Conservation (phyloP, 1,284 basidiomycete species). For the Takashimella tepidaria region DNA sequence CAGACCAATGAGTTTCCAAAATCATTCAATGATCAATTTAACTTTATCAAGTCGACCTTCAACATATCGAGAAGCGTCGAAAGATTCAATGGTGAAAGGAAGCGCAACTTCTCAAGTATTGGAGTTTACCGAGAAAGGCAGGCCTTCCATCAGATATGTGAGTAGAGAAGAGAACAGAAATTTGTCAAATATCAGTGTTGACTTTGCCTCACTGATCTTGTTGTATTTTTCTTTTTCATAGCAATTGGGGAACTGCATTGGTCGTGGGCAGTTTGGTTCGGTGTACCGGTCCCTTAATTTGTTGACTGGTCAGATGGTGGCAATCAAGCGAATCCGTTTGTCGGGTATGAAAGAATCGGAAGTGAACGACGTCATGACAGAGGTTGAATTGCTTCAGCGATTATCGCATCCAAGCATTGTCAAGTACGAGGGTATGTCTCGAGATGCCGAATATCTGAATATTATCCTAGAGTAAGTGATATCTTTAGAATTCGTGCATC, state of each 20-base stretch:
- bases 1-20: slow-evolving; percentile 19
- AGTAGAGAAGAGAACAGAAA: slow-evolving; percentile 45
- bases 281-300: slow-evolving; percentile 91
- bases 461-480: slow-evolving; percentile 86
- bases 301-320: slow-evolving; percentile 87
- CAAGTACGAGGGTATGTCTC: slow-evolving; percentile 91
- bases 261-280: slow-evolving; percentile 90
- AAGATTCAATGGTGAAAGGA: slow-evolving; percentile 50
- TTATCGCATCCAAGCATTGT: slow-evolving; percentile 88
- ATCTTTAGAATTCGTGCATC: no score
- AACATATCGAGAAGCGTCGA: slow-evolving; percentile 20
- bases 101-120: slow-evolving; percentile 67
- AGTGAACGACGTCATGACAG: slow-evolving; percentile 78
- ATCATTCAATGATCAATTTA: slow-evolving; percentile 35
- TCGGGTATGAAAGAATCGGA: slow-evolving; percentile 81
- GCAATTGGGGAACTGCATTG: slow-evolving; percentile 95
- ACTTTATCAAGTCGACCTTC: slow-evolving; percentile 17
- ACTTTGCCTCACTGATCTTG: no score
- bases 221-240: slow-evolving; percentile 35
- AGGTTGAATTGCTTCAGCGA: slow-evolving; percentile 83
- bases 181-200: no score
- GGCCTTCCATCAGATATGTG: slow-evolving; percentile 74
- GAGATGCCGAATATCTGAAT: slow-evolving; percentile 77
- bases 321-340: slow-evolving; percentile 84
- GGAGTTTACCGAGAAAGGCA: slow-evolving; percentile 68